Conservation (phyloP, 257 asterid species). For the Salvia splendens region DNA sequence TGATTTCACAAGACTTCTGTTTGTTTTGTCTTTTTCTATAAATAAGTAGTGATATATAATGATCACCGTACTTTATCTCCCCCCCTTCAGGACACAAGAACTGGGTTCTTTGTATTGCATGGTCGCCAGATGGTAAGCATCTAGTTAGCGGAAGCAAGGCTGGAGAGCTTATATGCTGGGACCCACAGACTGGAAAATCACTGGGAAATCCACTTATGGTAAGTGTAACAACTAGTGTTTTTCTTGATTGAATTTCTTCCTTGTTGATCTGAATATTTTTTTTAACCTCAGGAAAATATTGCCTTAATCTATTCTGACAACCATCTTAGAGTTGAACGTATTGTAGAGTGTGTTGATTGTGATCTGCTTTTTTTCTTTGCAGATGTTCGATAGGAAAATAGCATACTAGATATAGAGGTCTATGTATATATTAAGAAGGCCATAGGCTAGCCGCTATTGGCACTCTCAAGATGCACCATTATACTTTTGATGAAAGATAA, state of each 20-base stretch:
- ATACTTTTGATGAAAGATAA: too few species aligned
- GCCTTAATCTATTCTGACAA: neutral
- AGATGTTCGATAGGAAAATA: too few species aligned
- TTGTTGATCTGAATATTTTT: constrained; percentile 5
- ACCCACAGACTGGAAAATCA: constrained; percentile 72
- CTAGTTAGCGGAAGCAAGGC: constrained; percentile 96
- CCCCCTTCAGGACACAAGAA: constrained; percentile 69
- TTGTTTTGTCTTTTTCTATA: constrained; percentile 7
- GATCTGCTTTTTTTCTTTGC: too few species aligned
- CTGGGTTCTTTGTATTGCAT: constrained; percentile 94
- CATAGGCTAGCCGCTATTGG: too few species aligned
- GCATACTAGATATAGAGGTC: too few species aligned
- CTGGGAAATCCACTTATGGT: constrained; percentile 79
- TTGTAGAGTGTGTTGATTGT: too few species aligned
- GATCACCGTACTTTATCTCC: neutral
- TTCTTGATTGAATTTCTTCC: constrained; percentile 10
- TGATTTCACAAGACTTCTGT: neutral
- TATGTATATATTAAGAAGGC: too few species aligned
- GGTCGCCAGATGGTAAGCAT: constrained; percentile 91
- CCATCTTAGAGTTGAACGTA: neutral
- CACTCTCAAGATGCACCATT: too few species aligned
- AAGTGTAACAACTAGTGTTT: constrained; percentile 34
- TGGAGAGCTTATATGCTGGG: constrained; percentile 91
- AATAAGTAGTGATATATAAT: constrained; percentile 13
- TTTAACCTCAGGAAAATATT: neutral